Evolutionary conservation across 23 red algal genomes (phyloP).

Genomic region (Pyropia yezoensis): DNA sequence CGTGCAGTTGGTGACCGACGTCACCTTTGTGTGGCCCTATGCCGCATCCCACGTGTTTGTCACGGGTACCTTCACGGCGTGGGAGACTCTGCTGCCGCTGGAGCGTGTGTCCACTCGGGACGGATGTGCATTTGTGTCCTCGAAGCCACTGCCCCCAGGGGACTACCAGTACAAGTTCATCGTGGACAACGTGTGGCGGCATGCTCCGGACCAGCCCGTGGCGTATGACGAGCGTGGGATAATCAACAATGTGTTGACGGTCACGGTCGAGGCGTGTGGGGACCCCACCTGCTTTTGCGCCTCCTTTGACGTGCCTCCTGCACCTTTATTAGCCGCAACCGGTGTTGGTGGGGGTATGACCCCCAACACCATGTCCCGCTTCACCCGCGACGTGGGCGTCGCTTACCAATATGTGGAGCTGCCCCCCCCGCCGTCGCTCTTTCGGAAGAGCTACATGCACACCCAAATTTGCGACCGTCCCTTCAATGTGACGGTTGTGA

Average conservation of each 20-base stretch:
- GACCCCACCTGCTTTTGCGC: slow-evolving; percentile 94
- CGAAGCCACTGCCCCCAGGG: slow-evolving; percentile 74
- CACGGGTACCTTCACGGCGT: slow-evolving; percentile 88
- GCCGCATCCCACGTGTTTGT: slow-evolving; percentile 80
- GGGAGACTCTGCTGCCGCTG: slow-evolving; percentile 71
- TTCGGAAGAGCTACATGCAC: slow-evolving; percentile 87
- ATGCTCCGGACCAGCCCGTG: slow-evolving; percentile 88
- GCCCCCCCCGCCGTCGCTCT: slow-evolving; percentile 1
- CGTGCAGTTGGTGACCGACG: slow-evolving; percentile 85
- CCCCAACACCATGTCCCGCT: slow-evolving; percentile 40
- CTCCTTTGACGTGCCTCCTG: slow-evolving; percentile 11
- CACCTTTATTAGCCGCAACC: neutral
- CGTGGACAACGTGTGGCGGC: slow-evolving; percentile 19
- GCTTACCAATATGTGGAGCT: slow-evolving; percentile 59
- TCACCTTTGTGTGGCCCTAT: slow-evolving; percentile 81
- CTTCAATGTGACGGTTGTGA: slow-evolving; percentile 93
- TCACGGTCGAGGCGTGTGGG: slow-evolving; percentile 79
- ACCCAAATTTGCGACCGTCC: slow-evolving; percentile 57
- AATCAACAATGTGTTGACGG: slow-evolving; percentile 92
- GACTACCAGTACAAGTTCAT: slow-evolving; percentile 96
- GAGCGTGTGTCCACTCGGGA: slow-evolving; percentile 26
- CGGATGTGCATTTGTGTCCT: slow-evolving; percentile 53
- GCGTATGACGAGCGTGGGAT: slow-evolving; percentile 90
- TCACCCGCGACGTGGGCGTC: slow-evolving; percentile 56
- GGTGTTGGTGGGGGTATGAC: slow-evolving; percentile 34